These are phyloP conservation scores for Platanthera zijinensis DNA, from an alignment of 106 monocot species.

Conservation along the genomic window DNA sequence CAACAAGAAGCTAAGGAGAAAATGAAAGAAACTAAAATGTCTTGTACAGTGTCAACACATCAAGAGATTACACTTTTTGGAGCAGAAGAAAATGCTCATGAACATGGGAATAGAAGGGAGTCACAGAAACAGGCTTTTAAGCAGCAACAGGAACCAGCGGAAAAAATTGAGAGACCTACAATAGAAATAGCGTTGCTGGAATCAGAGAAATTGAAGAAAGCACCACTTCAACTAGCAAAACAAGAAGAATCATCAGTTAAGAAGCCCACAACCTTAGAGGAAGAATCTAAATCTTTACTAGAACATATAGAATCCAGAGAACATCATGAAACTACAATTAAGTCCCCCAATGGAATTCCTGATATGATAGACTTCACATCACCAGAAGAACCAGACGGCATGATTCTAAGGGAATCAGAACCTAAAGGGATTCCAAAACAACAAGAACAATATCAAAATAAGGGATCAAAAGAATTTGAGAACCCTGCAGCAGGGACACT, in stretches of 20 bases:
- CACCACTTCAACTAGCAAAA: not conserved
- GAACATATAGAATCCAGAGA: conserved; percentile 1
- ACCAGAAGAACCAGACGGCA: not conserved
- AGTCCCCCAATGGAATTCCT: not conserved
- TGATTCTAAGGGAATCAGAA: not conserved
- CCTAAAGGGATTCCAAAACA: not conserved
- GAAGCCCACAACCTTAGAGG: not conserved
- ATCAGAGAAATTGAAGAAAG: too few relatives aligned
- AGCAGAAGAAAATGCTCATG: too few relatives aligned
- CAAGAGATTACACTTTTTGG: too few relatives aligned
- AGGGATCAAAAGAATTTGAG: not conserved
- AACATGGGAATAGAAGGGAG: too few relatives aligned
- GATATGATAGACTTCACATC: not conserved
- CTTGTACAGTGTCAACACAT: too few relatives aligned
- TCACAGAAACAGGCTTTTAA: too few relatives aligned
- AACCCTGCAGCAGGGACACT: not conserved
- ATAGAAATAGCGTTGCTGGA: too few relatives aligned
- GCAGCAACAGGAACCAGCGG: too few relatives aligned
- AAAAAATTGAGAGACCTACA: too few relatives aligned
- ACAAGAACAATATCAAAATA: not conserved
- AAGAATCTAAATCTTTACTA: not conserved
- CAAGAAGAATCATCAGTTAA: not conserved
- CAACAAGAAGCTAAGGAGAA: too few relatives aligned
- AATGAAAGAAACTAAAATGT: too few relatives aligned
- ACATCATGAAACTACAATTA: not conserved